Evolutionary conservation across 176 grass and related monocot species (phyloP), one percentile per base, ranked within the genome.

Genomic region (Rhynchospora breviuscula): DNA sequence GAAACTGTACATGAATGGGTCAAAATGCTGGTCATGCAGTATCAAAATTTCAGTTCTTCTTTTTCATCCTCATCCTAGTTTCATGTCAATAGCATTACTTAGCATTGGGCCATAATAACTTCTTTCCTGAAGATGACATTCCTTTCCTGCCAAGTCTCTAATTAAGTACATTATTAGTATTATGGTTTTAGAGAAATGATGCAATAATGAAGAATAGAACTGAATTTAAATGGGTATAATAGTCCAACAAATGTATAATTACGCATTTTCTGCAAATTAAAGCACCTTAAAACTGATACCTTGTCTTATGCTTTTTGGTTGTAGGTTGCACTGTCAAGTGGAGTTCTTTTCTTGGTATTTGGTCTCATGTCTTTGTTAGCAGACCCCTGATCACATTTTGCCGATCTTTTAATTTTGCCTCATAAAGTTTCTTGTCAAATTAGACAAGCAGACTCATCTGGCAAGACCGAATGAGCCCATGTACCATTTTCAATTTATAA

Each of bases 301-400:
- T 54, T 62, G 61, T 87, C n/a, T 57, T 0, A 8, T 47, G 14
- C 57, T n/a, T 22, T 59, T 40, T 74, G 13, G 3, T 79, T 83
- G 81, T 79, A 94, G 92, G 92, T 94, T 29, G 90, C 88, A 84
- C 86, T 94, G 80, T 94, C 92, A 25, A 94, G 92, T 11, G 92
- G 92, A 66, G 86, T 94, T 45, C 86, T 94, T 48, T 94, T 94
- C 88, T 88, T 94, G 81, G 44, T 94, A 72, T 94, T 94, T 10
- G 92, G 92, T 63, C 87, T 94, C 47, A 90, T 94, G 92, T 94
- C 92, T 10, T 87, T 92, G 18, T 66, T 94, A 52, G 89, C 92
- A 79, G 84, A 88, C 63, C 86, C 92, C 13, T 71, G 31, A 70
- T 82, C 40, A 29, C 63, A 82, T 68, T 52, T 47, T 29, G 53